Percentiles rank a stretch among this genome's conserved stretches.
Evolutionary conservation across 345 rosid species (phyloP).

Genomic region (Pistacia integerrima): DNA sequence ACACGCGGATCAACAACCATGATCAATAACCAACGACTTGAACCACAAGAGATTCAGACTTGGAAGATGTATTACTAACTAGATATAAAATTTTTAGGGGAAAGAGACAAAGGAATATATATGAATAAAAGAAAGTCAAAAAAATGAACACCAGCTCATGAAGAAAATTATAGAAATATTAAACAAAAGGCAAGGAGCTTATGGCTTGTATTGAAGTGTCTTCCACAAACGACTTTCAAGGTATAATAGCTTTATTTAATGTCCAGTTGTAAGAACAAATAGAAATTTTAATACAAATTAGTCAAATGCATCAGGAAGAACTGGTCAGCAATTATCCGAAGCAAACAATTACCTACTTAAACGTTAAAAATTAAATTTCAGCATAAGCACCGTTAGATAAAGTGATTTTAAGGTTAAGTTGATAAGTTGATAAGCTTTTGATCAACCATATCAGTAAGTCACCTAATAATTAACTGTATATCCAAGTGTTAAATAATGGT

Average conservation of each 20-base stretch:
- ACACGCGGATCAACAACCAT: conserved; percentile 49
- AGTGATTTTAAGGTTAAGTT: background rate
- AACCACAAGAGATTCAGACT: conserved; percentile 10
- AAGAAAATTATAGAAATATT: background rate
- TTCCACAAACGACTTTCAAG: background rate
- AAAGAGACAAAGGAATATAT: background rate
- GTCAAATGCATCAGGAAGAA: background rate
- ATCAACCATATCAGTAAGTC: conserved; percentile 3
- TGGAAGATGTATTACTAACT: background rate
- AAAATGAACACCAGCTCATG: background rate
- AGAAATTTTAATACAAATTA: background rate
- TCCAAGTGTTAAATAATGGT: no score
- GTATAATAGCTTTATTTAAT: background rate
- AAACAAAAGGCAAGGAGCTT: background rate
- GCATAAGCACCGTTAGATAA: background rate
- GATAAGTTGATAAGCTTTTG: background rate
- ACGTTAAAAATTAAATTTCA: background rate
- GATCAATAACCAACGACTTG: conserved; percentile 28
- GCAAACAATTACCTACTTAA: no score
- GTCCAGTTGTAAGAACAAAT: background rate
- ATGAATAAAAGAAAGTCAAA: background rate
- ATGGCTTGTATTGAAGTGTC: no score
- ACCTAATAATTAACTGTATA: background rate
- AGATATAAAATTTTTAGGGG: background rate
- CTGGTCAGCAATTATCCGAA: background rate